These are phyloP conservation scores for Ascobolus immersus DNA, from an alignment of 495 filamentous ascomycete genomes.

Conservation along the genomic window DNA sequence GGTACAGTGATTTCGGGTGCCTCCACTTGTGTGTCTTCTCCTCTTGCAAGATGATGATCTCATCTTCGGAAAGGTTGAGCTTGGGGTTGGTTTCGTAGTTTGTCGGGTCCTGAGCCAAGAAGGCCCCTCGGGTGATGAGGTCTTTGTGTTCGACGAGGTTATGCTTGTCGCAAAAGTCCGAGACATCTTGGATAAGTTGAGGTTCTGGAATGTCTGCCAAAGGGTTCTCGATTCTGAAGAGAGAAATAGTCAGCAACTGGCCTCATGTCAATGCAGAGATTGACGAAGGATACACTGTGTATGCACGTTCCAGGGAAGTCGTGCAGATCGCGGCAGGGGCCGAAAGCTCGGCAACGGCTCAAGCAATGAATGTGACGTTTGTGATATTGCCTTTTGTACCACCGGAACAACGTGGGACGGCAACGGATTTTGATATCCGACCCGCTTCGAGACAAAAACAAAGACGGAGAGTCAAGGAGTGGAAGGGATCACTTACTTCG, in stretches of 20 bases:
- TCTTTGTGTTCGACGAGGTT: constrained; percentile 25
- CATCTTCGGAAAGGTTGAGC: constrained; percentile 29
- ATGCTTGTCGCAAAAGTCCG: constrained; percentile 27
- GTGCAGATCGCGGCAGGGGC: no score
- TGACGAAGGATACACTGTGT: no score
- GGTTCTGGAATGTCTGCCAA: constrained; percentile 28
- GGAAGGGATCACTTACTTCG: no score
- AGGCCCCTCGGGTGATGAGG: constrained; percentile 33
- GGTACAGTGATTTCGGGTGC: constrained; percentile 29
- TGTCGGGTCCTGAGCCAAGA: constrained; percentile 35
- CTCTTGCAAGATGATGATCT: constrained; percentile 23
- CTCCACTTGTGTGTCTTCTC: constrained; percentile 41
- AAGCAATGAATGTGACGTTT: no score
- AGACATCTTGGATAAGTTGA: constrained; percentile 29
- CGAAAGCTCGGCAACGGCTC: no score
- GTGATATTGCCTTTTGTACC: no score
- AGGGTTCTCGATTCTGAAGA: constrained; percentile 29
- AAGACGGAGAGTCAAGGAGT: no score
- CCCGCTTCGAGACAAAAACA: no score
- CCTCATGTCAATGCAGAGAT: neutral
- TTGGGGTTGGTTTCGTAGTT: constrained; percentile 28
- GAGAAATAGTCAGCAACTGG: no score
- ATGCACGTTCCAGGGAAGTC: no score
- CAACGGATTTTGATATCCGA: no score
- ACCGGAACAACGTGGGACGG: no score